Evolutionary conservation across 768 basidiomycete species (phyloP).

Genomic region (Chalciporus chontae): DNA sequence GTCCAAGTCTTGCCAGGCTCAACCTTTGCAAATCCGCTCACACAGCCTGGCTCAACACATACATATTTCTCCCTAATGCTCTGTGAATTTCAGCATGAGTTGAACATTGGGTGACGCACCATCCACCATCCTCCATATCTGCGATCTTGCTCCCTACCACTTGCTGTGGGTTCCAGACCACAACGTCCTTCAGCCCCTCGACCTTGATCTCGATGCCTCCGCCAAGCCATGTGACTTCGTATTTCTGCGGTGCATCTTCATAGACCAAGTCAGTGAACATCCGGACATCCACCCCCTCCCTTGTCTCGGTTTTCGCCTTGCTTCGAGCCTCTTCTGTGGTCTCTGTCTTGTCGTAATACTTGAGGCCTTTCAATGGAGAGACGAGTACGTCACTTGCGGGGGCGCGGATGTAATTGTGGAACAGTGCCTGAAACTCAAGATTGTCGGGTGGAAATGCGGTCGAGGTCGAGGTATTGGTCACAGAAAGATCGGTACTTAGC

Average conservation of each 20-base stretch:
- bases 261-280: constrained; percentile 75
- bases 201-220: constrained; percentile 53
- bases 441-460: constrained; percentile 34
- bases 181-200: constrained; percentile 68
- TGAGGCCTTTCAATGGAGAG: constrained; percentile 57
- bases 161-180: constrained; percentile 92
- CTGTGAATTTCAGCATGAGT: constrained; percentile 5
- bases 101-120: constrained; percentile 44
- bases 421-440: constrained; percentile 87
- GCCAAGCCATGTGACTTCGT: constrained; percentile 57
- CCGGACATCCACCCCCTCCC: constrained; percentile 64
- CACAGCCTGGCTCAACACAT: constrained; percentile 90
- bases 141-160: constrained; percentile 66
- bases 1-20: constrained; percentile 68
- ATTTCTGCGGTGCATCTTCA: constrained; percentile 54
- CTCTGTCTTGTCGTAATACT: constrained; percentile 83
- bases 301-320: constrained; percentile 51
- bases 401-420: constrained; percentile 86
- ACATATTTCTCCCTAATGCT: constrained; percentile 69
- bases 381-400: constrained; percentile 59
- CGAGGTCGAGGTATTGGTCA: constrained; percentile 62
- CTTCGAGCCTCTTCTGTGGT: constrained; percentile 45
- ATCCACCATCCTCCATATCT: constrained; percentile 90
- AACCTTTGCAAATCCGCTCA: constrained; percentile 65
- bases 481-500: constrained; percentile 76